Base-by-base conservation (phyloP, 2,329 filamentous ascomycete genomes). In the Didymella lethalis region DNA sequence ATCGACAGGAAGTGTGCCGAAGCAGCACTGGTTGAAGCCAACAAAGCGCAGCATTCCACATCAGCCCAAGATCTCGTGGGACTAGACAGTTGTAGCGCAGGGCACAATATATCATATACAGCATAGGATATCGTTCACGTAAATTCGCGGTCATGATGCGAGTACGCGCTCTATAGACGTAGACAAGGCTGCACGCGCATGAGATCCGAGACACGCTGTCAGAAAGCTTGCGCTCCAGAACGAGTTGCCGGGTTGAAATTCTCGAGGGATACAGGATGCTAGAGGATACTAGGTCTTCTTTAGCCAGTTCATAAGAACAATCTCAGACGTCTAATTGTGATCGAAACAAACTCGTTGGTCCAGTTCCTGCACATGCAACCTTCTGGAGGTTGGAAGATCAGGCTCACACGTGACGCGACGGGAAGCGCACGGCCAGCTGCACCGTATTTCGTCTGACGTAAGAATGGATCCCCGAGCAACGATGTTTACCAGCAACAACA, bases 401-500 rank as follows among this genome's bases (percentile, higher is more conserved):
- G 4, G 7, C 46, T 59, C 50, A 51, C 56, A 51, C 50, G 50
- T 25, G 20, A 25, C 3, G 20, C 16, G 26, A 20, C 32, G 40
- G 46, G 45, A 59, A 56, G 50, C 47, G 55, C 34, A 53, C 54
- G 54, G 47, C 25, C 38, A 26, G 46, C 31, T 38, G 47, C 20
- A 25, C 14, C 16, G 28, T 28, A 16, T 49, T 46, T 49, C 46
- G 32, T 47, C 51, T 59, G 57, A 59, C 57, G 57, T 55, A 56
- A 48, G 14, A 26, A 45, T 51, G 46, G 52, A 48, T 53, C 51
- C 41, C 57, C 23, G 46, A 60, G 48, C 52, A 55, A 52, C 57
- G 29, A 52, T 60, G 57, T 60, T 60, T 51, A 56, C 48, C 25
- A 48, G 57, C 52, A 60, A 59, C 46, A 48, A 55, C 47, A 55